Percentiles rank a stretch among this genome's conserved stretches.
Conservation (phyloP, 306 rosid genomes). For the Aeschynomene evenia region DNA sequence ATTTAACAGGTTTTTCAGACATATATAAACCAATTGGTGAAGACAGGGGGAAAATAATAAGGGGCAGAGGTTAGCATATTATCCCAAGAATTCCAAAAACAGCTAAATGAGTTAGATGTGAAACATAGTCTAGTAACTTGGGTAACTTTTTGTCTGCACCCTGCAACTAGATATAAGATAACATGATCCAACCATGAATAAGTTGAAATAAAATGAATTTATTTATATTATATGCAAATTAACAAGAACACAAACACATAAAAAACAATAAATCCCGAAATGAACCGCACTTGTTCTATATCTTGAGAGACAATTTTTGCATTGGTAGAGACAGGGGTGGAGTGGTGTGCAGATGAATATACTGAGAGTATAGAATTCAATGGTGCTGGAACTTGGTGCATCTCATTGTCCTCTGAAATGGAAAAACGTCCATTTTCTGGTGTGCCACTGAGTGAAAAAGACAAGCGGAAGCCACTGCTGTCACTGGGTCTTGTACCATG, state of each 20-base stretch:
- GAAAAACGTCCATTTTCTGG: conserved; percentile 39
- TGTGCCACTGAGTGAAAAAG: conserved; percentile 31
- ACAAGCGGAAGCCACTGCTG: conserved; percentile 30
- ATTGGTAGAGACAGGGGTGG: conserved; percentile 32
- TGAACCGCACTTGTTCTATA: conserved; percentile 36
- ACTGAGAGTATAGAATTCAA: conserved; percentile 17
- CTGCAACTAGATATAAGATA: conserved; percentile 6
- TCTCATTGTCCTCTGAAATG: conserved; percentile 18
- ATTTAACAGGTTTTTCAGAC: neutral
- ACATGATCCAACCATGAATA: neutral
- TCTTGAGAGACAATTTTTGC: conserved; percentile 21
- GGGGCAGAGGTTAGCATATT: neutral
- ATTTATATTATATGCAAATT: neutral
- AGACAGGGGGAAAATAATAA: neutral
- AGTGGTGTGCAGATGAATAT: conserved; percentile 27
- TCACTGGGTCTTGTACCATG: conserved; percentile 39
- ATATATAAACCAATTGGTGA: neutral
- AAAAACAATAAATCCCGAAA: neutral
- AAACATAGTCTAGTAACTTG: conserved; percentile 4
- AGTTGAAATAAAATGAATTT: neutral
- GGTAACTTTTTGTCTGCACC: neutral
- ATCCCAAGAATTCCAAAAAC: conserved; percentile 19
- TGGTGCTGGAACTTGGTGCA: conserved; percentile 14
- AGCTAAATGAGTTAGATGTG: neutral
- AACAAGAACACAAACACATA: neutral